phyloP scores from a whole-genome alignment of 345 rosid genomes.

The Eucalyptus cloeziana region DNA sequence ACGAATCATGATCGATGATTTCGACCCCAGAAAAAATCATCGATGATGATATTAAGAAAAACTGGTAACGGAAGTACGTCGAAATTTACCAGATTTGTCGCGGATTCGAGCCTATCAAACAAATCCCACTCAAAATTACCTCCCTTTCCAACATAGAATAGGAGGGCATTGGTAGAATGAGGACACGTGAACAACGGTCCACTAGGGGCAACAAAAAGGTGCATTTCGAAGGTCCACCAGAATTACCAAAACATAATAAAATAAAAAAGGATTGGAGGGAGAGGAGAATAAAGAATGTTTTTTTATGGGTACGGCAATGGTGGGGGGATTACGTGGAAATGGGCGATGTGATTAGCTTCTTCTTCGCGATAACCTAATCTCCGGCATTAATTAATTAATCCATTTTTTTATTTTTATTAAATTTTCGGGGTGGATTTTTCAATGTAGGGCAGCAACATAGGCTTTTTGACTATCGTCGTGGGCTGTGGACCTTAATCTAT shows the following conservation, averaged over 20 bases:
- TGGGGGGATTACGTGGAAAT: neutral
- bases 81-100: neutral
- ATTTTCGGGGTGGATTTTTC: neutral
- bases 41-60: neutral
- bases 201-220: neutral
- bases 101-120: neutral
- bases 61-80: neutral
- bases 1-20: no score
- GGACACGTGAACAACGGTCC: neutral
- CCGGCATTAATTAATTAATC: neutral
- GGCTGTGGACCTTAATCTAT: neutral
- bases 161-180: neutral
- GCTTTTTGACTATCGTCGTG: neutral
- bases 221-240: neutral
- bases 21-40: no score
- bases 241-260: neutral
- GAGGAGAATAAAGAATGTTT: neutral
- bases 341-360: neutral
- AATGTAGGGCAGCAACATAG: neutral
- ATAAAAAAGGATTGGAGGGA: no score
- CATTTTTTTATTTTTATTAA: neutral
- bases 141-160: neutral
- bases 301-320: neutral
- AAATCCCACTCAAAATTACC: neutral
- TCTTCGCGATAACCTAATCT: neutral